These are phyloP conservation scores for Flaveria robusta DNA, from an alignment of 129 eudicot genomes.

Conservation along the genomic window DNA sequence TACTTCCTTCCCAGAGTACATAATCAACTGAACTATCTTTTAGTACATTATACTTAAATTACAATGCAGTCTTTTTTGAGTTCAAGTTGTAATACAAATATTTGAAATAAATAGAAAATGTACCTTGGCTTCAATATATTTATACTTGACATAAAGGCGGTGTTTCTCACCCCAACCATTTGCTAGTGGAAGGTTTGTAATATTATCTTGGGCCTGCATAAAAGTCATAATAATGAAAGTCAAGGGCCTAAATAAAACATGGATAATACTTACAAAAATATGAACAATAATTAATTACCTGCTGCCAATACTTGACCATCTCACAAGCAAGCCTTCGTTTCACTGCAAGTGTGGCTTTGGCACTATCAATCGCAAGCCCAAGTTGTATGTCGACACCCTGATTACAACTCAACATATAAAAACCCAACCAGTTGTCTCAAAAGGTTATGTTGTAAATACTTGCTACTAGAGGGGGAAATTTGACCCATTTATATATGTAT, in stretches of 20 bases:
- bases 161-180: conserved; percentile 99
- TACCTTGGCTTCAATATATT: conserved; percentile 94
- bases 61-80: background rate
- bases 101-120: conserved; percentile 10
- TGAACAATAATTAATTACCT: conserved; percentile 47
- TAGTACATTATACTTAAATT: background rate
- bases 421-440: background rate
- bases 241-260: background rate
- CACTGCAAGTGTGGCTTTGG: conserved; percentile 97
- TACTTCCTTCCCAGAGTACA: no score
- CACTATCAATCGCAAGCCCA: conserved; percentile 96
- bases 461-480: background rate
- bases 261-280: background rate
- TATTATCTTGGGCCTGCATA: conserved; percentile 92
- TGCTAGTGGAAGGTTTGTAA: conserved; percentile 69
- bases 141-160: conserved; percentile 80
- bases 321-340: conserved; percentile 99
- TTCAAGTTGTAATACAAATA: background rate
- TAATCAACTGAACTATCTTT: background rate
- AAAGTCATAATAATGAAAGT: background rate
- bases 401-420: conserved; percentile 2
- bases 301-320: conserved; percentile 99
- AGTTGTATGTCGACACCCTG: conserved; percentile 98
- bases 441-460: conserved; percentile 7
- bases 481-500: background rate